Evolutionary conservation across 345 rosid species (phyloP), one percentile per base, ranked within the genome.

Genomic region (Sisymbrium irio): DNA sequence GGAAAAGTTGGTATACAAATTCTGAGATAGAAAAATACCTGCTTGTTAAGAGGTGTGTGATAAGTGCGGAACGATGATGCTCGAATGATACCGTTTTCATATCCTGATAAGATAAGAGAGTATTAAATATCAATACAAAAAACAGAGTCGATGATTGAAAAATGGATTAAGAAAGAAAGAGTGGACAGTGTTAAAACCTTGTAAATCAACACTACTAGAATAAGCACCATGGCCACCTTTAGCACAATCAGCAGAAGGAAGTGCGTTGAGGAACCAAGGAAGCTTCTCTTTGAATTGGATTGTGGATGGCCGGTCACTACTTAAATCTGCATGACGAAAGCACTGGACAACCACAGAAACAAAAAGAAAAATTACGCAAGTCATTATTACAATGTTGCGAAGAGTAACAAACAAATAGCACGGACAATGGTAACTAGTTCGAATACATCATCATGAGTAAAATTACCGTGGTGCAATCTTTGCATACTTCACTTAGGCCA

Each of bases 141-240:
- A 51, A 13, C 39, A 33, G 32, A 68, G 39, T 13, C 22, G 3
- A 50, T 19, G 64, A 3, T 18, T 22, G 4, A 18, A 3, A 68
- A 30, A 53, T 42, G 42, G 33, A 19, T 4, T 19, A 55, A 58
- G 20, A 60, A 55, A 37, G 39, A 33, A 61, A 19, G 15, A 13
- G 15, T 8, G 18, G 28, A n/a, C 11, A 42, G 46, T 33, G 73
- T 25, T 72, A 82, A 62, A 72, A 95, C 99, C 99, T 84, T 75
- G 71, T 77, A 92, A 75, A 72, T 92, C 90, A 73, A 95, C 92
- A 80, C 99, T 92, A 83, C 58, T 84, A 35, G 92, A 84, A 78
- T 95, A 92, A 74, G 99, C 99, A 78, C 99, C 98, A 80, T 85
- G 97, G 62, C 99, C 99, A 46, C 96, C 99, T 85, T 95, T 95